These are phyloP conservation scores for Coprinellus aureogranulatus DNA, from an alignment of 768 basidiomycete species.

Conservation along the genomic window DNA sequence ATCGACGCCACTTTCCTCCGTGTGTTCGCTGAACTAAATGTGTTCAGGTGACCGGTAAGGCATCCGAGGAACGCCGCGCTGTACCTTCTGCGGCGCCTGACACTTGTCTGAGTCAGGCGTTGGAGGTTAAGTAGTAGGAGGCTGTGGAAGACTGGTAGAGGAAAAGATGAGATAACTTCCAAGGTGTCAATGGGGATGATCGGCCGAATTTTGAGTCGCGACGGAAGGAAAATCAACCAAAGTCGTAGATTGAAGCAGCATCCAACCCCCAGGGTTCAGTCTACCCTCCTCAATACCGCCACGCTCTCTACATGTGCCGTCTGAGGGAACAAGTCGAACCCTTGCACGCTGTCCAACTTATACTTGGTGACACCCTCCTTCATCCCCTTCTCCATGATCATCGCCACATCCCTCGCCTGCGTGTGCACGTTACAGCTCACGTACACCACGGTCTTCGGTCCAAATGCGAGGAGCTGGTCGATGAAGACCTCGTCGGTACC, in stretches of 20 bases:
- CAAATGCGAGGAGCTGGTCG: constrained; percentile 70
- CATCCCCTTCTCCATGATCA: constrained; percentile 50
- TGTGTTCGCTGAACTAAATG: too few species aligned
- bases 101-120: too few species aligned
- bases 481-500: constrained; percentile 85
- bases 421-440: constrained; percentile 96
- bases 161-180: too few species aligned
- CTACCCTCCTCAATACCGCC: constrained; percentile 38
- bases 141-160: too few species aligned
- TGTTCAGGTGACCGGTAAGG: too few species aligned
- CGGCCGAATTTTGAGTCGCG: too few species aligned
- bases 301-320: constrained; percentile 91
- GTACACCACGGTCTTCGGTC: constrained; percentile 72
- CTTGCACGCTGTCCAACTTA: constrained; percentile 76
- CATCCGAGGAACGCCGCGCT: too few species aligned
- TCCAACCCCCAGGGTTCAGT: not conserved
- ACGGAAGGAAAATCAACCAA: too few species aligned
- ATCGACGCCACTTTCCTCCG: too few species aligned
- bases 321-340: constrained; percentile 95
- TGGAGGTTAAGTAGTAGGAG: too few species aligned
- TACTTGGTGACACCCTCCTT: constrained; percentile 51
- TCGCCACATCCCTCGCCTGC: constrained; percentile 83
- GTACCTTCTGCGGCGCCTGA: too few species aligned
- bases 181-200: too few species aligned
- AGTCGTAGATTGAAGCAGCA: not conserved